phyloP scores from a whole-genome alignment of 1,139 yeast species.

The Hansenula lynferdii region DNA sequence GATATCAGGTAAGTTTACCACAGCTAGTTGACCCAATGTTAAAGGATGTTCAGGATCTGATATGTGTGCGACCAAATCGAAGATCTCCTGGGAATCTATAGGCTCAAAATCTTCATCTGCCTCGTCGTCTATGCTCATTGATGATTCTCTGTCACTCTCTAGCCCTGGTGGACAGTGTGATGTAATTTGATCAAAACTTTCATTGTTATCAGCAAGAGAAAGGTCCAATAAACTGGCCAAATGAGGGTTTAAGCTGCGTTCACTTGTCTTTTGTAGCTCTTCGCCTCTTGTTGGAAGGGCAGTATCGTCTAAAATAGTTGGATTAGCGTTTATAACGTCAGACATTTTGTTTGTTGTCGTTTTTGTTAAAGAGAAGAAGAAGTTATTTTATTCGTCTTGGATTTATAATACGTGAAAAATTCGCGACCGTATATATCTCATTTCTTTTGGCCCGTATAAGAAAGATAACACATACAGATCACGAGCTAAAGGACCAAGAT shows the following conservation, averaged over 20 bases:
- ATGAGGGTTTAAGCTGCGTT: slow-evolving; percentile 11
- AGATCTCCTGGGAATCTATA: slow-evolving; percentile 75
- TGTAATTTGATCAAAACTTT: slow-evolving; percentile 13
- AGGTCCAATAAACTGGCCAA: slow-evolving; percentile 10
- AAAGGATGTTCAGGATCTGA: slow-evolving; percentile 98
- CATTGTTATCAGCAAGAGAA: slow-evolving; percentile 17
- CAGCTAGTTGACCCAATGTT: slow-evolving; percentile 91
- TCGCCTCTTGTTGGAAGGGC: slow-evolving; percentile 66
- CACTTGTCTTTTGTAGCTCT: slow-evolving; percentile 18
- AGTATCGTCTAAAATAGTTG: slow-evolving; percentile 73
- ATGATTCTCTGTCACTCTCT: slow-evolving; percentile 19
- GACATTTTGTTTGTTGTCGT: slow-evolving; percentile 30
- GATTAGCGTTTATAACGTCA: slow-evolving; percentile 90
- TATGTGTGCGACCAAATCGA: slow-evolving; percentile 74
- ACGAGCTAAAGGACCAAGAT: too few relatives aligned
- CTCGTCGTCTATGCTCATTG: slow-evolving; percentile 18
- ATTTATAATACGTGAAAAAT: too few relatives aligned
- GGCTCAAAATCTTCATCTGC: slow-evolving; percentile 58
- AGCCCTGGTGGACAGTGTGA: slow-evolving; percentile 6
- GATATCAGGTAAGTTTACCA: slow-evolving; percentile 83
- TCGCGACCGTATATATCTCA: too few relatives aligned
- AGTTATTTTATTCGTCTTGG: too few relatives aligned
- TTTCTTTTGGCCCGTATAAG: too few relatives aligned
- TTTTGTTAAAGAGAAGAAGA: too few relatives aligned
- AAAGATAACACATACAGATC: too few relatives aligned